Evolutionary conservation across 2,329 filamentous ascomycete species (phyloP).

Genomic region (Pestalotiopsis sp.): DNA sequence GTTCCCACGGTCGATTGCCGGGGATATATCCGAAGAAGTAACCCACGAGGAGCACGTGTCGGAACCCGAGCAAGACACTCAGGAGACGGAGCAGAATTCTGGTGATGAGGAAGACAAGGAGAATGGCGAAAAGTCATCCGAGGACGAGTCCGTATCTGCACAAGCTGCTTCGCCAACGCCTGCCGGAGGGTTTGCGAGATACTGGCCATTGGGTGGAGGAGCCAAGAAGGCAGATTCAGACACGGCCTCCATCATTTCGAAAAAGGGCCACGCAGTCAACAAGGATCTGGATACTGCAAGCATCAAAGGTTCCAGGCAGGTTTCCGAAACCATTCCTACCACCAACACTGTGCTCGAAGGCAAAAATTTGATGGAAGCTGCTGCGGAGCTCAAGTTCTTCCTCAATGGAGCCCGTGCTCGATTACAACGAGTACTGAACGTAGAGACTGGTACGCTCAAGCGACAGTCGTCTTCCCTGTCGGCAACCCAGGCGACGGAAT

Average conservation of each 20-base stretch:
- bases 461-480: constrained; percentile 49
- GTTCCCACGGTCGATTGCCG: constrained; percentile 83
- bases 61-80: constrained; percentile 42
- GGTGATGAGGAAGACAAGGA: constrained; percentile 31
- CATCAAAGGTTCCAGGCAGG: constrained; percentile 37
- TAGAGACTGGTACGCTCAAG: constrained; percentile 64
- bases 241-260: constrained; percentile 64
- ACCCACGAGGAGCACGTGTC: constrained; percentile 48
- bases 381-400: constrained; percentile 83
- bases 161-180: constrained; percentile 39
- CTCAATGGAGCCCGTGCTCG: constrained; percentile 80
- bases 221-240: constrained; percentile 51
- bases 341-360: constrained; percentile 66
- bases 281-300: constrained; percentile 56
- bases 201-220: constrained; percentile 47
- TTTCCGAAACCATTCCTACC: constrained; percentile 27
- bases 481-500: not conserved
- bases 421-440: constrained; percentile 64
- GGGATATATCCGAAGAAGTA: constrained; percentile 68
- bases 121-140: constrained; percentile 32
- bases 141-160: constrained; percentile 22
- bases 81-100: constrained; percentile 38
- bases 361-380: constrained; percentile 81
- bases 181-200: constrained; percentile 54
- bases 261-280: constrained; percentile 49